A percentile compares a stretch with the other conserved stretches of the same genome.
phyloP scores from a whole-genome alignment of 768 basidiomycete genomes.

The Suillus tomentosus region DNA sequence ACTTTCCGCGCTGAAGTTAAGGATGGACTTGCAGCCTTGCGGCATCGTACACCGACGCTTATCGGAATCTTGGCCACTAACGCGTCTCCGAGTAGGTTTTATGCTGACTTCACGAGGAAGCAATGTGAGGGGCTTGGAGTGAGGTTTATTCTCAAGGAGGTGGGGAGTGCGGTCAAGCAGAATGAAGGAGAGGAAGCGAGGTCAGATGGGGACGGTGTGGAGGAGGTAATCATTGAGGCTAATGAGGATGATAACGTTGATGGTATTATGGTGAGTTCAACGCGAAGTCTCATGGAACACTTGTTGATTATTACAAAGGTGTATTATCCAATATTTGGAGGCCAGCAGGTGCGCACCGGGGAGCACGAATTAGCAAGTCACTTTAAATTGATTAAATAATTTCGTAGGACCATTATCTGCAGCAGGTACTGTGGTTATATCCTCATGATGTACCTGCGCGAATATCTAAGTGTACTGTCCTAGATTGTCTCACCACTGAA shows the following conservation, averaged over 20 bases:
- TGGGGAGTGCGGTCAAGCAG: conserved; percentile 39
- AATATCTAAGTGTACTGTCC: conserved; percentile 10
- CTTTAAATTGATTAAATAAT: conserved; percentile 11
- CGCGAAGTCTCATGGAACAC: conserved; percentile 43
- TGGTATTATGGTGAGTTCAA: conserved; percentile 85
- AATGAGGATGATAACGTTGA: conserved; percentile 85
- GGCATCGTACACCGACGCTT: conserved; percentile 61
- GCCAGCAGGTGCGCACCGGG: conserved; percentile 63
- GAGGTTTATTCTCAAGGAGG: conserved; percentile 75
- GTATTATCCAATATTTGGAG: conserved; percentile 96
- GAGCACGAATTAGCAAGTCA: conserved; percentile 8
- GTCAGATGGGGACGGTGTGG: conserved; percentile 85
- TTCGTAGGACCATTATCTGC: conserved; percentile 89
- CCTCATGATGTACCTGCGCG: background rate
- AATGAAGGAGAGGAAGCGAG: conserved; percentile 38
- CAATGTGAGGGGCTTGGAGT: conserved; percentile 90
- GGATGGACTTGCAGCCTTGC: conserved; percentile 36
- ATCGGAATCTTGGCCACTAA: conserved; percentile 91
- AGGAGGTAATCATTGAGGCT: conserved; percentile 94
- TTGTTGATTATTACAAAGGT: conserved; percentile 50
- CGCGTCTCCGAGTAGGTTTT: conserved; percentile 75
- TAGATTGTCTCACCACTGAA: conserved; percentile 94
- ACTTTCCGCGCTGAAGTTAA: conserved; percentile 74
- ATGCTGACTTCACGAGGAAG: conserved; percentile 89
- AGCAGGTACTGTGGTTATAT: conserved; percentile 61